Evolutionary conservation across 768 basidiomycete species (phyloP).

Genomic region (Phlegmacium glaucopus): DNA sequence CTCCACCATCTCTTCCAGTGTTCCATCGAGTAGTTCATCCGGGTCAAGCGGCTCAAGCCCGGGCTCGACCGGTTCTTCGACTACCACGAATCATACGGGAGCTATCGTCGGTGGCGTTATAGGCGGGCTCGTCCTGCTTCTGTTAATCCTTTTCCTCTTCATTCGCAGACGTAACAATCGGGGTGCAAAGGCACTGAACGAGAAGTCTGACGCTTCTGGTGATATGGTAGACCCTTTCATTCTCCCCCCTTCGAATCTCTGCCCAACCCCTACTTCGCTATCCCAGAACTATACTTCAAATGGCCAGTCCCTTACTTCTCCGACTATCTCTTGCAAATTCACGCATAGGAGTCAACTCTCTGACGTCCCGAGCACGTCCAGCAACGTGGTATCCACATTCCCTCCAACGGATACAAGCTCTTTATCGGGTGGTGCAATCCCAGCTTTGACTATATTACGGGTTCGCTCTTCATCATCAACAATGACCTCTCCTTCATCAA

Average conservation of each 20-base stretch:
- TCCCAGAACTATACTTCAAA: too few relatives aligned
- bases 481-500: neutral
- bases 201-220: neutral
- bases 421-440: too few relatives aligned
- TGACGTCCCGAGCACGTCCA: too few relatives aligned
- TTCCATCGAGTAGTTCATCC: slow-evolving; percentile 2
- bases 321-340: too few relatives aligned
- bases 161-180: neutral
- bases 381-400: too few relatives aligned
- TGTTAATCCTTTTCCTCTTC: neutral
- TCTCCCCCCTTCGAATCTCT: neutral
- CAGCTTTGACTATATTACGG: neutral
- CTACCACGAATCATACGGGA: slow-evolving; percentile 2
- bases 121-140: slow-evolving; percentile 8
- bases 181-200: neutral
- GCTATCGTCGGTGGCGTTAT: slow-evolving; percentile 18
- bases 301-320: too few relatives aligned
- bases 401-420: too few relatives aligned
- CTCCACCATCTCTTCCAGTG: neutral
- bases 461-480: neutral
- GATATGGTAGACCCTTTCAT: neutral
- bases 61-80: neutral
- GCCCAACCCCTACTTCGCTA: too few relatives aligned
- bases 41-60: neutral
- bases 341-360: too few relatives aligned